Conservation (phyloP, 352 stramenopile species). For the Phytophthora syringae region DNA sequence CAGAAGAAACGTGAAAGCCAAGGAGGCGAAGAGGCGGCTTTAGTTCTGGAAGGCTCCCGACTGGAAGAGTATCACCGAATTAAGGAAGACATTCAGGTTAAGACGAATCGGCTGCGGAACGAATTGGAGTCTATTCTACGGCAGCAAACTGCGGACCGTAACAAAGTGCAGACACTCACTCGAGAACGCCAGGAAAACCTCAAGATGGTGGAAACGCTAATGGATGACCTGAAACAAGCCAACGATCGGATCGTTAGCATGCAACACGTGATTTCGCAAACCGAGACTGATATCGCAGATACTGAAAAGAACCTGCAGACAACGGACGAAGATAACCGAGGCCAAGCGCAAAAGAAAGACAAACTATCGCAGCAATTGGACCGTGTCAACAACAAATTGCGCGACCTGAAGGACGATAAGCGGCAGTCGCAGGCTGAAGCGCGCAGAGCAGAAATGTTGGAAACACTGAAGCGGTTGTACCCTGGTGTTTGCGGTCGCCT, state of each 20-base stretch:
- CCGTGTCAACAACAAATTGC: slow-evolving; percentile 85
- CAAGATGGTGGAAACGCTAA: slow-evolving; percentile 69
- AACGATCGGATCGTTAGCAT: slow-evolving; percentile 77
- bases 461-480: slow-evolving; percentile 87
- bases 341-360: slow-evolving; percentile 64
- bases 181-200: slow-evolving; percentile 79
- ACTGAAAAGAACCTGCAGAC: slow-evolving; percentile 58
- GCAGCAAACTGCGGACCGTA: slow-evolving; percentile 69
- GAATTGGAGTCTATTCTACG: slow-evolving; percentile 75
- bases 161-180: slow-evolving; percentile 73
- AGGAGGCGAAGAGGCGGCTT: slow-evolving; percentile 45
- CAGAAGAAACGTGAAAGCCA: slow-evolving; percentile 40
- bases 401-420: slow-evolving; percentile 93
- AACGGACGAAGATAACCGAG: slow-evolving; percentile 68
- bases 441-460: slow-evolving; percentile 75
- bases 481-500: slow-evolving; percentile 95
- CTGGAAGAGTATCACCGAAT: slow-evolving; percentile 88
- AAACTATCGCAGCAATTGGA: slow-evolving; percentile 72
- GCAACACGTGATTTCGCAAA: slow-evolving; percentile 70
- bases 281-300: slow-evolving; percentile 60
- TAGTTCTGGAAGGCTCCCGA: slow-evolving; percentile 68
- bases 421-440: slow-evolving; percentile 93
- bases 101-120: slow-evolving; percentile 75
- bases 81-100: slow-evolving; percentile 72
- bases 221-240: slow-evolving; percentile 62